A percentile compares a stretch with the other conserved stretches of the same genome.
phyloP scores from a whole-genome alignment of 2,329 filamentous ascomycete species.

The Fusarium clavum region DNA sequence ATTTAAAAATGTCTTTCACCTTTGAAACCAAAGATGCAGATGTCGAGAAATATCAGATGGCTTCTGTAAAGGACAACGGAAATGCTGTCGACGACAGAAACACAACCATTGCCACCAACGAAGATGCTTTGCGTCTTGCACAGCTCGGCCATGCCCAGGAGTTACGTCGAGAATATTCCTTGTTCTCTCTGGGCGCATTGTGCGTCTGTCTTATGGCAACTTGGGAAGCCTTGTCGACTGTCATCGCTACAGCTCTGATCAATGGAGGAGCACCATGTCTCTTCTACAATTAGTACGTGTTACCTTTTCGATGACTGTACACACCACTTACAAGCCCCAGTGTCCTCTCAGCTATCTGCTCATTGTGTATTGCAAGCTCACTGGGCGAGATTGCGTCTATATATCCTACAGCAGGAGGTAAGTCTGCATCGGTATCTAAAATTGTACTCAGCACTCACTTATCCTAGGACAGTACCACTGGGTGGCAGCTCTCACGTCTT shows the following conservation, averaged over 20 bases:
- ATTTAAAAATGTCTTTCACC: not conserved
- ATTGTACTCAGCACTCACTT: not conserved
- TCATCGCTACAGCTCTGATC: constrained; percentile 57
- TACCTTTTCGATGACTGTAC: fast-evolving
- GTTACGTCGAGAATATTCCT: constrained; percentile 52
- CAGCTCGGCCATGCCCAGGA: constrained; percentile 48
- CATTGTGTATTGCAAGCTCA: constrained; percentile 33
- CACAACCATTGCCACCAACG: not conserved
- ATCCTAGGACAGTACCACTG: constrained; percentile 36
- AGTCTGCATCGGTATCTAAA: fast-evolving
- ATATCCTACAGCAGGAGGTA: constrained; percentile 38
- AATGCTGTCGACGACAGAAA: not conserved
- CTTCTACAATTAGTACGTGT: constrained; percentile 50
- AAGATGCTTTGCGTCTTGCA: constrained; percentile 42
- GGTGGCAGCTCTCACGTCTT: constrained; percentile 34
- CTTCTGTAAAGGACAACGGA: constrained; percentile 6
- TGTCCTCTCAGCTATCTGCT: constrained; percentile 26
- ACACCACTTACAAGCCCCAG: not conserved
- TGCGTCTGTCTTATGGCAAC: constrained; percentile 63
- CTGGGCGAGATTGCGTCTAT: constrained; percentile 39
- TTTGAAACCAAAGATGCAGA: not conserved
- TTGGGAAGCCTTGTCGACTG: constrained; percentile 62
- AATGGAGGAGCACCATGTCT: constrained; percentile 60
- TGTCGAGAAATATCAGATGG: not conserved
- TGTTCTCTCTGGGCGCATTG: constrained; percentile 58